These are phyloP conservation scores for Paspalum vaginatum DNA, from an alignment of 176 grass and related monocot genomes.

Conservation along the genomic window DNA sequence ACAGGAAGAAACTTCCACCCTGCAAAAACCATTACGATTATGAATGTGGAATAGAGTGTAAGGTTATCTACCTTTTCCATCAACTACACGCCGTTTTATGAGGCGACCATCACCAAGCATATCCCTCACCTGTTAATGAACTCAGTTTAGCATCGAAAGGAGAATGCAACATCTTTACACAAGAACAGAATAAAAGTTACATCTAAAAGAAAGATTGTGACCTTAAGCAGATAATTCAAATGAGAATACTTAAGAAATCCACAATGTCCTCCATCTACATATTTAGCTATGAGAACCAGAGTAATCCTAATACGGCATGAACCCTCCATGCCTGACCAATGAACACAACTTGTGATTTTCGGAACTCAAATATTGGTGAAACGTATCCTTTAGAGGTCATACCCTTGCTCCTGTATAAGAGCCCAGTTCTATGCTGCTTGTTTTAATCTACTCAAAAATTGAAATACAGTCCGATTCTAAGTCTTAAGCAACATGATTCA, in stretches of 20 bases:
- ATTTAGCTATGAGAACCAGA: not conserved
- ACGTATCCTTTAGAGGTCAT: slow-evolving; percentile 8
- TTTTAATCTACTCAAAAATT: slow-evolving; percentile 19
- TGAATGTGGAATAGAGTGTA: slow-evolving; percentile 34
- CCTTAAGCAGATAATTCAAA: slow-evolving; percentile 10
- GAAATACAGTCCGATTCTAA: not conserved
- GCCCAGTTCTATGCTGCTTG: slow-evolving; percentile 17
- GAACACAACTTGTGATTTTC: slow-evolving; percentile 13
- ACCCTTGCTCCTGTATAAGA: not conserved
- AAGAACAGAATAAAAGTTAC: slow-evolving; percentile 11
- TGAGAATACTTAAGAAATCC: not conserved
- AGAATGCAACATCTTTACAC: not conserved
- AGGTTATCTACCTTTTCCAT: slow-evolving; percentile 78
- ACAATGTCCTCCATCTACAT: not conserved
- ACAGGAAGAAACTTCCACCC: not conserved
- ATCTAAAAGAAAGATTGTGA: not conserved
- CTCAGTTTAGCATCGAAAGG: slow-evolving; percentile 5
- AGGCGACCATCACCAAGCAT: slow-evolving; percentile 99
- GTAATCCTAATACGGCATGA: not conserved
- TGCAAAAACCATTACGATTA: slow-evolving; percentile 24
- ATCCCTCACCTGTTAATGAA: slow-evolving; percentile 80
- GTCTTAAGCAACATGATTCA: slow-evolving; percentile 24
- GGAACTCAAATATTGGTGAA: not conserved
- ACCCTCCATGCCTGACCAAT: not conserved
- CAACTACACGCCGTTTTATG: slow-evolving; percentile 87